These are phyloP conservation scores for Collybiopsis luxurians DNA, from an alignment of 768 basidiomycete species.

Conservation along the genomic window DNA sequence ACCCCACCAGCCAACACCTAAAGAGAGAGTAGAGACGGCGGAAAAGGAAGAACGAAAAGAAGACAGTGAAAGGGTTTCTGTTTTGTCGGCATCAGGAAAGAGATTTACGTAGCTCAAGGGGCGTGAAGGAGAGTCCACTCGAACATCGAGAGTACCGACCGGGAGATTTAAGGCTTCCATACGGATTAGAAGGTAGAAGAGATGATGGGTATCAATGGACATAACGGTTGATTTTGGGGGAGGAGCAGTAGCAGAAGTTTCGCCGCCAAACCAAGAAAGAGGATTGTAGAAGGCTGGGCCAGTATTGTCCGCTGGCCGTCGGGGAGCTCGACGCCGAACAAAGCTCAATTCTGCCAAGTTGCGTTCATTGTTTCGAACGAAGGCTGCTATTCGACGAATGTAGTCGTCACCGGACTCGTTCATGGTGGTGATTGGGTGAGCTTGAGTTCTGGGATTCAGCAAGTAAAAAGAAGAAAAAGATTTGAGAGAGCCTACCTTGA, in stretches of 20 bases:
- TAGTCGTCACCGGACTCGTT: constrained; percentile 73
- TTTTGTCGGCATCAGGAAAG: constrained; percentile 52
- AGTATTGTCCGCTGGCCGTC: constrained; percentile 24
- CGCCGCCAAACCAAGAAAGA: constrained; percentile 53
- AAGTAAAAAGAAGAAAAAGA: neutral
- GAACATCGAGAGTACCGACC: constrained; percentile 79
- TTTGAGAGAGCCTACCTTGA: neutral
- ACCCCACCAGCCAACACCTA: constrained; percentile 75
- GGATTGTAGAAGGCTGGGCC: constrained; percentile 54
- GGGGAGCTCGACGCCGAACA: constrained; percentile 45
- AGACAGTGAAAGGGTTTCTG: constrained; percentile 71
- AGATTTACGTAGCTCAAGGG: constrained; percentile 75
- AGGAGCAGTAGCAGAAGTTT: constrained; percentile 25
- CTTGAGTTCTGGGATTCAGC: no score
- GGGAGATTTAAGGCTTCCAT: constrained; percentile 78
- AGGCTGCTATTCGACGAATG: constrained; percentile 63
- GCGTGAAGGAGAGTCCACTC: constrained; percentile 66
- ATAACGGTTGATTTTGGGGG: constrained; percentile 59
- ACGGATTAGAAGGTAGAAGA: constrained; percentile 87
- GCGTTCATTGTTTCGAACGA: constrained; percentile 70
- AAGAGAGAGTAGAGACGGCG: constrained; percentile 69
- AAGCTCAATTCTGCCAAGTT: constrained; percentile 66
- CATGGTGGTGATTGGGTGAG: no score
- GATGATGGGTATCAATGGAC: constrained; percentile 72
- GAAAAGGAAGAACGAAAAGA: constrained; percentile 79